Evolutionary conservation across 768 basidiomycete species (phyloP).

Genomic region (Agaricus blazei): DNA sequence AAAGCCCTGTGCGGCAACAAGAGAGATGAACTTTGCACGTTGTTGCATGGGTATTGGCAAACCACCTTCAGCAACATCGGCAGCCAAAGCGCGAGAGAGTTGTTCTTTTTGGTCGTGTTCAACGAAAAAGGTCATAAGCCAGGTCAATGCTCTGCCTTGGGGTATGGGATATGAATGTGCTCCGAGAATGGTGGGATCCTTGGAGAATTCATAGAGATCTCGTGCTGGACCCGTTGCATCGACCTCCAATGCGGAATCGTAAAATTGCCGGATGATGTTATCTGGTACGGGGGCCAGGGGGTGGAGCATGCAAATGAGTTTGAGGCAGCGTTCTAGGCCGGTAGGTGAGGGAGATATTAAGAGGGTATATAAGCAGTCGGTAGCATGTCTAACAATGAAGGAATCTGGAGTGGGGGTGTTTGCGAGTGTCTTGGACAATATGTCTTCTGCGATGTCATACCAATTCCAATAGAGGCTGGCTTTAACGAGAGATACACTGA

Average conservation of each 20-base stretch:
- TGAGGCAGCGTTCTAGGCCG: slow-evolving; percentile 34
- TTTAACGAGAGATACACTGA: slow-evolving; percentile 43
- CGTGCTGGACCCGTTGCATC: slow-evolving; percentile 30
- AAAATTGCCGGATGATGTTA: slow-evolving; percentile 41
- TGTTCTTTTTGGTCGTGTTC: slow-evolving; percentile 32
- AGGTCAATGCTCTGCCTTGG: slow-evolving; percentile 36
- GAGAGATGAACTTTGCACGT: slow-evolving; percentile 46
- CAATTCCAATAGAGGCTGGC: slow-evolving; percentile 54
- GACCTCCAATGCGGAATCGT: slow-evolving; percentile 29
- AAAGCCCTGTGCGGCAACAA: slow-evolving; percentile 42
- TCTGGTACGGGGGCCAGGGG: slow-evolving; percentile 33
- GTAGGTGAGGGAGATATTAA: slow-evolving; percentile 25
- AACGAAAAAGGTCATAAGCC: slow-evolving; percentile 47
- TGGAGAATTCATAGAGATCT: slow-evolving; percentile 43
- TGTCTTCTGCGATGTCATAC: slow-evolving; percentile 33
- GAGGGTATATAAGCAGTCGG: slow-evolving; percentile 40
- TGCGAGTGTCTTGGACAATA: slow-evolving; percentile 29
- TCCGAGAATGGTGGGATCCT: slow-evolving; percentile 23
- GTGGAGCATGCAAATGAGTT: slow-evolving; percentile 33
- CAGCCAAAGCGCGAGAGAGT: slow-evolving; percentile 43
- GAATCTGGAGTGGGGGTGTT: slow-evolving; percentile 13
- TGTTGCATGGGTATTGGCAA: slow-evolving; percentile 36
- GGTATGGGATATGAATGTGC: slow-evolving; percentile 48
- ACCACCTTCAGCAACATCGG: slow-evolving; percentile 38
- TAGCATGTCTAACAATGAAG: slow-evolving; percentile 27